Evolutionary conservation across 2,329 filamentous ascomycete species (phyloP), one percentile per base, ranked within the genome.

Genomic region (Westerdykella ornata): DNA sequence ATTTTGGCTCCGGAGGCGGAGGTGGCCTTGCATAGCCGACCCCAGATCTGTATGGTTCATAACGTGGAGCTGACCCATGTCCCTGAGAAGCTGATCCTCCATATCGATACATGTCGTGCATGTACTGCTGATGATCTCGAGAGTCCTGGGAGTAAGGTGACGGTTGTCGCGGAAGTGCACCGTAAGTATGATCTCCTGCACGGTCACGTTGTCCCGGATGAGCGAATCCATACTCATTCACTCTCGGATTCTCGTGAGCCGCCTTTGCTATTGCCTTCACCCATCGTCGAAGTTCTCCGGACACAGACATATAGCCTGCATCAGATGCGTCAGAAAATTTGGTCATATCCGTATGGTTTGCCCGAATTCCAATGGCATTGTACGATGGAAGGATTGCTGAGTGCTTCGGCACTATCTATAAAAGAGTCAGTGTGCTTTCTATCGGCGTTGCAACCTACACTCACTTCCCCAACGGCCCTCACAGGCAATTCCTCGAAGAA

Each of bases 331-430:
- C 22, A n/a, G 18, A n/a, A 16, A 35, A 43, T 16, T 43, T 43
- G 13, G 41, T 43, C 35, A 43, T 43, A 19, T 39, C 39, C 34
- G 31, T 31, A 18, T 37, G 34, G 18, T 42, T 42, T 5, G 39
- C 20, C 26, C 37, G 18, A 5, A 37, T 37, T 2, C 34, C 34
- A 34, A 66, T 60, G 11, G 56, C 40, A 28, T 48, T 54, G 19
- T 64, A 65, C n/a, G 56, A 57, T 5, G 56, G 43, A 3, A 65
- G 44, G 18, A 49, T 60, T 2, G 56, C 56, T 12, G 63, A 57
- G 13, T 59, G 38, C 30, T 47, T 38, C 17, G 56, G 49, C n/a
- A 67, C 57, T 8, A 65, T 57, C 56, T 50, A 19, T 32, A 36
- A n/a, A 19, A 8, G 22, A n/a, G 34, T 18, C 15, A 36, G 19